Base-by-base conservation (phyloP, 1,284 basidiomycete genomes). In the Austroboletus novae-zelandiae region DNA sequence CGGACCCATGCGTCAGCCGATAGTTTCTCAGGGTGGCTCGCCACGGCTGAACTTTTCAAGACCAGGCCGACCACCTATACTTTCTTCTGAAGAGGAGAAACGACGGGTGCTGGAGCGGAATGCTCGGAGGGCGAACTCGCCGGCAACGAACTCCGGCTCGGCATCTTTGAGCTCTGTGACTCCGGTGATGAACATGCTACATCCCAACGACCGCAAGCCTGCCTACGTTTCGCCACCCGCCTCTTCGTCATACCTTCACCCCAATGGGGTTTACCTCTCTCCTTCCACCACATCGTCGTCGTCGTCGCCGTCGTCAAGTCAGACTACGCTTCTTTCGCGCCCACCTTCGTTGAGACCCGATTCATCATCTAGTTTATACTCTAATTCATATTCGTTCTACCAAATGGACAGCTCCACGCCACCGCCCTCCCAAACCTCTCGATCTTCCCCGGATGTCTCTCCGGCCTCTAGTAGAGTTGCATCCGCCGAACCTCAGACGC, bases 91-190 rank as follows among this genome's bases (percentile, higher is more conserved):
- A 47, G 79, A 80, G 42, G 72, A 76, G 57, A 87, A 86, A 57
- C 73, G 75, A 32, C 71, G 71, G 48, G 85, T 86, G 10, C 67
- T 87, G 37, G 76, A 83, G 61, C 73, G 85, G 37, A 85, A 86
- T 61, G 65, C 73, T 25, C 70, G 66, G 42, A 67, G 74, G 41
- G 41, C 43, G 5, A 56, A 56, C 41, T 58, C 59, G 29, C 59
- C 69, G 14, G 51, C 53, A 18, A 59, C 54, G 31, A 57, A 61
- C 40, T 58, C 63, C 8, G 54, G 32, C 9, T 50, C 44, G 1
- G 40, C 30, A 20, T 53, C 54, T 18, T 43, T 54, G 15, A 42
- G 37, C 27, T 58, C 69, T 8, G 47, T 58, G 35, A 59, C 57
- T 9, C 58, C 66, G 8, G 30, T 55, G 11, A 68, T 51, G 0